Conservation (phyloP, 805 yeast species). For the Saccharomycopsis sp. region DNA sequence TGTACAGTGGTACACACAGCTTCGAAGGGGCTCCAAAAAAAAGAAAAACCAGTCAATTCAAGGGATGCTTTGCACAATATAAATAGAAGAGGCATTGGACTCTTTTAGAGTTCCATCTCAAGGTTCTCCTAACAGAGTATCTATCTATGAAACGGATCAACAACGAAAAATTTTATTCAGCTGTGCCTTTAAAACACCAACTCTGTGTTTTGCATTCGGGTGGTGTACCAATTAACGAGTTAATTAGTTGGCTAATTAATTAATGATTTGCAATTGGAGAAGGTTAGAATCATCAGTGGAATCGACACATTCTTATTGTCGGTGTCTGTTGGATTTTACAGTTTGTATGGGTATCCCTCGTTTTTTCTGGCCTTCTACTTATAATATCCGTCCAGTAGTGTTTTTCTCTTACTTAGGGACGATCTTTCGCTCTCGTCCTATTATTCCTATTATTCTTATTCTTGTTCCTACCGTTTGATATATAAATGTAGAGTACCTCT, state of each 20-base stretch:
- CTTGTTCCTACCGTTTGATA: background rate
- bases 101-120: background rate
- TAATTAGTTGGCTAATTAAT: background rate
- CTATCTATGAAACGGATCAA: background rate
- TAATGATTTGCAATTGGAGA: background rate
- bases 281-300: background rate
- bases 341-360: background rate
- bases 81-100: background rate
- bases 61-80: background rate
- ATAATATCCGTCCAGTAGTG: background rate
- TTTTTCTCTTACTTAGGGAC: background rate
- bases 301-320: background rate
- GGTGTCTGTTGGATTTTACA: background rate
- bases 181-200: background rate
- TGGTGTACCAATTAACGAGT: background rate
- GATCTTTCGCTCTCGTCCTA: background rate
- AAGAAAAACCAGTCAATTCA: too few relatives aligned
- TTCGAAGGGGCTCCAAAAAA: background rate
- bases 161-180: background rate
- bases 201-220: background rate
- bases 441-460: background rate
- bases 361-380: background rate
- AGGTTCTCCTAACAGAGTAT: background rate
- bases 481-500: background rate
- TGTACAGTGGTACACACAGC: background rate